Percentiles rank a stretch among this genome's conserved stretches.
Evolutionary conservation across 805 yeast genomes (phyloP).

Genomic region (Pichia membranifaciens): DNA sequence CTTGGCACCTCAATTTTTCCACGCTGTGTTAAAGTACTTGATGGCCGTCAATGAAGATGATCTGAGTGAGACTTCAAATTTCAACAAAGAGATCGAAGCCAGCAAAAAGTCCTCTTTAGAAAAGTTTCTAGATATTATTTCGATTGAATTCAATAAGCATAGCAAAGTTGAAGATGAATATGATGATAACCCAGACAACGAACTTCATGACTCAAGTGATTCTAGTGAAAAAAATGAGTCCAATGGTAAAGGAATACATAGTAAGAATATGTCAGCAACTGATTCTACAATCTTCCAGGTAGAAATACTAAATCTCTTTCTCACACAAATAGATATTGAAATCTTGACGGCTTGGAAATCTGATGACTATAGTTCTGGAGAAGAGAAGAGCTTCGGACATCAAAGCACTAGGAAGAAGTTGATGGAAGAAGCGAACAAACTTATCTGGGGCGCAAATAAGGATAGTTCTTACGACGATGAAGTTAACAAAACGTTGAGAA

Average conservation of each 20-base stretch:
- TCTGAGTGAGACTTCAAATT: background rate
- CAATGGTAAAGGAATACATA: background rate
- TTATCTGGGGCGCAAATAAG: background rate
- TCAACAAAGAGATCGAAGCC: background rate
- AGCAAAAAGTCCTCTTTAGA: conserved; percentile 1
- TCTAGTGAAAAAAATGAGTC: too few species aligned
- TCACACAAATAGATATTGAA: conserved; percentile 7
- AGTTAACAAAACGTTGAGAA: background rate
- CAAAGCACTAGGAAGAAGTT: background rate
- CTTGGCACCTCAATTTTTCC: conserved; percentile 16
- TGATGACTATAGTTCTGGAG: background rate
- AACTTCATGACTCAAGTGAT: background rate
- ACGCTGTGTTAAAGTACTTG: conserved; percentile 16
- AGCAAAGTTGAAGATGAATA: background rate
- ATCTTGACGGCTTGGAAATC: conserved; percentile 10
- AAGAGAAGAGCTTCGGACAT: background rate
- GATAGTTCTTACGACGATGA: background rate
- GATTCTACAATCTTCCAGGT: background rate
- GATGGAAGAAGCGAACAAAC: background rate
- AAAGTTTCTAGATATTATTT: conserved; percentile 3
- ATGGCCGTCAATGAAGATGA: conserved; percentile 19
- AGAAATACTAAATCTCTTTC: conserved; percentile 3
- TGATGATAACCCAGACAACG: background rate
- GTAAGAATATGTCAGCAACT: background rate
- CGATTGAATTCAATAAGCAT: conserved; percentile 6